A percentile compares a stretch with the other conserved stretches of the same genome.
phyloP scores from a whole-genome alignment of 2,329 filamentous ascomycete genomes.

The Aspergillus cejpii region DNA sequence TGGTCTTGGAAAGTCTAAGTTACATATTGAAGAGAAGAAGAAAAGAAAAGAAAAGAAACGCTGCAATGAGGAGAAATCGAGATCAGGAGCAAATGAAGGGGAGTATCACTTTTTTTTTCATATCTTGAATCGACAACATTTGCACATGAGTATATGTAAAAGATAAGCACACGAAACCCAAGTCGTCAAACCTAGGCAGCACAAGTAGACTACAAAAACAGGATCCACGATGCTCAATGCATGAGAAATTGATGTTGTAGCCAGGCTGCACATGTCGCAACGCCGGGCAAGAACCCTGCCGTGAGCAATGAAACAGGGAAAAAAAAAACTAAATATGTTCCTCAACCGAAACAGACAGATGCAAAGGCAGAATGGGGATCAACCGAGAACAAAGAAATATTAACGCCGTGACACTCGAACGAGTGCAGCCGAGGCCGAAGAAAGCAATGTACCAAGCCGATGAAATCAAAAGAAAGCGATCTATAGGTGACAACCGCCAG shows the following conservation, averaged over 20 bases:
- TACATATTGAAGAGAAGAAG: not conserved
- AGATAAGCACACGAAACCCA: not conserved
- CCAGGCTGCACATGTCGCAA: not conserved
- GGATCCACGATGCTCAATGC: not conserved
- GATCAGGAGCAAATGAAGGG: not conserved
- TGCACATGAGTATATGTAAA: not conserved
- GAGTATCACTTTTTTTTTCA: not conserved
- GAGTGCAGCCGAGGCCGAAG: slow-evolving; percentile 8
- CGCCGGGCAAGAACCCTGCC: slow-evolving; percentile 3
- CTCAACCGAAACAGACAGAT: slow-evolving; percentile 21
- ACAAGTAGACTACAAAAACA: not conserved
- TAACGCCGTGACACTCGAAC: slow-evolving; percentile 24
- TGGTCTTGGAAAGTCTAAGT: not conserved
- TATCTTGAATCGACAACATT: not conserved
- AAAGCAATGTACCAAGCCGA: slow-evolving; percentile 31
- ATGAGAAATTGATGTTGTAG: not conserved
- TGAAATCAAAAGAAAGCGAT: slow-evolving; percentile 28
- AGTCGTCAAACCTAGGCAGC: not conserved
- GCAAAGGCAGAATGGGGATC: slow-evolving; percentile 21
- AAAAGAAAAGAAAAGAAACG: not conserved
- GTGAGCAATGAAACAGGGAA: slow-evolving; percentile 9
- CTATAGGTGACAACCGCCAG: slow-evolving; percentile 36
- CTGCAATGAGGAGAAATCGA: not conserved
- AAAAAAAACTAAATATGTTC: slow-evolving; percentile 15
- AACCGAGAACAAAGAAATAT: slow-evolving; percentile 20